Percentiles rank a stretch among this genome's conserved stretches.
phyloP scores from a whole-genome alignment of 805 yeast genomes.

The Candida sakaeoensis region DNA sequence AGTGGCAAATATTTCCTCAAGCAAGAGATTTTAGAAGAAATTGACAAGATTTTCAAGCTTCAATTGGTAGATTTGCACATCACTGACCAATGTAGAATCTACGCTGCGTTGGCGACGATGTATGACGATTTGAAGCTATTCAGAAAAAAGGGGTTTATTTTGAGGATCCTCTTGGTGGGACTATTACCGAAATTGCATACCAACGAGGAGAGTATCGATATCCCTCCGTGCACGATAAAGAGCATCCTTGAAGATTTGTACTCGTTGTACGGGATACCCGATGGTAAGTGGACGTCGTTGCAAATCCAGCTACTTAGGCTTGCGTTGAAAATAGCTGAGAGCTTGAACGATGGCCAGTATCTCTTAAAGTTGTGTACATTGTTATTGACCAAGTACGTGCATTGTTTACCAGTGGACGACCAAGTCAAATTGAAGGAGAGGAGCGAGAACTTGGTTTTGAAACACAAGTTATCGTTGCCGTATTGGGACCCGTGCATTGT shows the following conservation, averaged over 20 bases:
- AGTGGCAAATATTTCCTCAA: conserved; percentile 18
- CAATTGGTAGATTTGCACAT: conserved; percentile 37
- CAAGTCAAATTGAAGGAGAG: conserved; percentile 44
- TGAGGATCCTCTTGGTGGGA: conserved; percentile 59
- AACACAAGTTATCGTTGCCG: conserved; percentile 22
- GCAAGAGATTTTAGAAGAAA: conserved; percentile 40
- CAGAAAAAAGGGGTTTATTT: conserved; percentile 67
- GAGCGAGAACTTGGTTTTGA: conserved; percentile 21
- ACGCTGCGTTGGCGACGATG: conserved; percentile 61
- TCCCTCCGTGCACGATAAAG: conserved; percentile 21
- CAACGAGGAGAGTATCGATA: not conserved
- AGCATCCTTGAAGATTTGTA: conserved; percentile 48
- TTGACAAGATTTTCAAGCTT: conserved; percentile 32
- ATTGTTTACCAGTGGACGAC: conserved; percentile 53
- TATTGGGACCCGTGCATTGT: conserved; percentile 78
- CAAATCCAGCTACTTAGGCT: conserved; percentile 54
- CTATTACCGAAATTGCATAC: conserved; percentile 40
- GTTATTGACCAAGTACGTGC: conserved; percentile 52
- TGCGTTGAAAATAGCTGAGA: conserved; percentile 51
- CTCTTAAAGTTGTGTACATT: conserved; percentile 47
- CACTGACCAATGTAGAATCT: conserved; percentile 56
- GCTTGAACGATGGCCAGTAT: conserved; percentile 40
- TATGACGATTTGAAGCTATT: conserved; percentile 57
- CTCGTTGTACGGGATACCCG: conserved; percentile 48
- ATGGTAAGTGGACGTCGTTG: conserved; percentile 47